Conservation (phyloP, 2,329 filamentous ascomycete genomes). For the Calonectria hongkongensis region DNA sequence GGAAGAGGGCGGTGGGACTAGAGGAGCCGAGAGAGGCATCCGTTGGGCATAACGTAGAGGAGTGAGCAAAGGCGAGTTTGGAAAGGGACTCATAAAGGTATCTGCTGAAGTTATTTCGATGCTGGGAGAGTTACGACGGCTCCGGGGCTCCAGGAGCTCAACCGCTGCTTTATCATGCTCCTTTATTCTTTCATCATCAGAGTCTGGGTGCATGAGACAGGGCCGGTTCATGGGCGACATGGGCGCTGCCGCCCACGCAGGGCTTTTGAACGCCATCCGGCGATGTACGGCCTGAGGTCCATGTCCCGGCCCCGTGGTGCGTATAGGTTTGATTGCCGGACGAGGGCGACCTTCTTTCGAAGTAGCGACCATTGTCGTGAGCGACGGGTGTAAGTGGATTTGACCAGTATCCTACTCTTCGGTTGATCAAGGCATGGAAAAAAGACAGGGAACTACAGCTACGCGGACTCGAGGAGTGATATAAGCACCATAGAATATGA, state of each 20-base stretch:
- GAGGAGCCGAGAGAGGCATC: conserved; percentile 50
- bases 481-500: background rate
- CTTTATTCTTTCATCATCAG: conserved; percentile 43
- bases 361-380: conserved; percentile 44
- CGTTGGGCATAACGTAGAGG: conserved; percentile 38
- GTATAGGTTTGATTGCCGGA: conserved; percentile 51
- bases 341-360: conserved; percentile 45
- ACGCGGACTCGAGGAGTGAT: background rate
- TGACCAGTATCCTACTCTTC: background rate
- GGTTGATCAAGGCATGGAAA: background rate
- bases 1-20: conserved; percentile 35
- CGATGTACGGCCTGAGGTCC: conserved; percentile 37
- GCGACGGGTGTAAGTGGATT: background rate
- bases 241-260: conserved; percentile 48
- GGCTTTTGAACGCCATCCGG: conserved; percentile 47
- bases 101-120: conserved; percentile 39
- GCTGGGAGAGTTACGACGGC: conserved; percentile 31
- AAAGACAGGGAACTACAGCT: background rate
- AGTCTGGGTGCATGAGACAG: conserved; percentile 45
- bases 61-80: conserved; percentile 39
- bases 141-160: conserved; percentile 41
- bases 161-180: conserved; percentile 45
- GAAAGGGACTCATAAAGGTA: conserved; percentile 43
- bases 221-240: conserved; percentile 48
- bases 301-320: conserved; percentile 46